Conservation (phyloP, 1,284 basidiomycete genomes). For the Neolentinus lepideus region DNA sequence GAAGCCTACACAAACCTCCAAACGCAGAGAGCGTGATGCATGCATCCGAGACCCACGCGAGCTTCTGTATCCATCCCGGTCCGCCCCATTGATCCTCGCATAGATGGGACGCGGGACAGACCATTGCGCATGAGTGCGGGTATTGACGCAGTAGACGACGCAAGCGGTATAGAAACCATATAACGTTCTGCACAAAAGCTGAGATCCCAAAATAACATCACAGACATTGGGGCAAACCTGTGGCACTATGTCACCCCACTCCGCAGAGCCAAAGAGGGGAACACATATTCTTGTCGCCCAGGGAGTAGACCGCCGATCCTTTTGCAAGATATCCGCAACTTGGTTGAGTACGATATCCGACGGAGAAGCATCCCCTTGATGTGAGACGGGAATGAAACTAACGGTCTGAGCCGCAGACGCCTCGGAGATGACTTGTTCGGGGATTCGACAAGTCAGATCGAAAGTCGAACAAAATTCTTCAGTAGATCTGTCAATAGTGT, state of each 20-base stretch:
- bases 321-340: constrained; percentile 14
- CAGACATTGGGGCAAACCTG: constrained; percentile 34
- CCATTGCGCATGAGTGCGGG: constrained; percentile 54
- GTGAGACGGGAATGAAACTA: constrained; percentile 20
- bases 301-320: constrained; percentile 11
- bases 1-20: constrained; percentile 46
- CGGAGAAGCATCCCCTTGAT: background rate
- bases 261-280: constrained; percentile 60
- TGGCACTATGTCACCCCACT: constrained; percentile 59
- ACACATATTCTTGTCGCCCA: constrained; percentile 59
- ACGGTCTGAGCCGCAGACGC: constrained; percentile 33
- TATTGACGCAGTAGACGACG: constrained; percentile 53
- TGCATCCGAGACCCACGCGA: constrained; percentile 78
- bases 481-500: constrained; percentile 29
- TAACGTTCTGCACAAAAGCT: constrained; percentile 45
- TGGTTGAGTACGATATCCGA: background rate
- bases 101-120: constrained; percentile 59
- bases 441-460: constrained; percentile 61
- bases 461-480: constrained; percentile 67
- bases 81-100: constrained; percentile 52
- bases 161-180: constrained; percentile 64
- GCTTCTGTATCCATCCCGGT: constrained; percentile 62
- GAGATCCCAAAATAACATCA: background rate
- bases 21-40: constrained; percentile 75
- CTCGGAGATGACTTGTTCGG: constrained; percentile 37